A percentile compares a stretch with the other conserved stretches of the same genome.
Evolutionary conservation across 768 basidiomycete genomes (phyloP).

Genomic region (Pholiota microspora): DNA sequence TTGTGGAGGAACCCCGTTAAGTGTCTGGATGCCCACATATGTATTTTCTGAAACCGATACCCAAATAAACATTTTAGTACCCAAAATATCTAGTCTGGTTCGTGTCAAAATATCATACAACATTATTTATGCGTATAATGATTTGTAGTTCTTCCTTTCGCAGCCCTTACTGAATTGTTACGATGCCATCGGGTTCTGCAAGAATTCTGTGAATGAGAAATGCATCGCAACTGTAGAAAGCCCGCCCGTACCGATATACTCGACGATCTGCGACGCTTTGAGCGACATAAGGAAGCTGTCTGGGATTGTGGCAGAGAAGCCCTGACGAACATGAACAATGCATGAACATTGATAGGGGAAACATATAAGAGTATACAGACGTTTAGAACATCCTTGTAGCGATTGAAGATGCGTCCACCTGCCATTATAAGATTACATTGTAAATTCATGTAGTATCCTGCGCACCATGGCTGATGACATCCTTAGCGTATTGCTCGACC

Average conservation of each 20-base stretch:
- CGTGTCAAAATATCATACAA: no score
- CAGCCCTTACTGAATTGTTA: conserved; percentile 39
- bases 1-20: background rate
- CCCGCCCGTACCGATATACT: conserved; percentile 41
- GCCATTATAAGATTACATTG: no score
- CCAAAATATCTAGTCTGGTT: no score
- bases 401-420: conserved; percentile 45
- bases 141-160: no score
- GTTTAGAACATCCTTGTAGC: conserved; percentile 37
- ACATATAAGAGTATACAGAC: conserved; percentile 21
- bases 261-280: conserved; percentile 32
- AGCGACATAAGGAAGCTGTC: conserved; percentile 28
- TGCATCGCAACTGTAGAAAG: background rate
- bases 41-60: background rate
- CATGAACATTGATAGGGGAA: background rate
- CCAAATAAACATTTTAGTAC: no score
- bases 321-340: conserved; percentile 18
- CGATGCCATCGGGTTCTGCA: conserved; percentile 40
- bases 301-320: conserved; percentile 28
- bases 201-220: background rate
- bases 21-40: background rate
- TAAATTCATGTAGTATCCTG: background rate
- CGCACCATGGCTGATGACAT: conserved; percentile 39
- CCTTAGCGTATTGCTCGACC: conserved; percentile 37
- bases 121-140: no score